Conservation (phyloP, 495 filamentous ascomycete genomes). For the Cercophora scortea region DNA sequence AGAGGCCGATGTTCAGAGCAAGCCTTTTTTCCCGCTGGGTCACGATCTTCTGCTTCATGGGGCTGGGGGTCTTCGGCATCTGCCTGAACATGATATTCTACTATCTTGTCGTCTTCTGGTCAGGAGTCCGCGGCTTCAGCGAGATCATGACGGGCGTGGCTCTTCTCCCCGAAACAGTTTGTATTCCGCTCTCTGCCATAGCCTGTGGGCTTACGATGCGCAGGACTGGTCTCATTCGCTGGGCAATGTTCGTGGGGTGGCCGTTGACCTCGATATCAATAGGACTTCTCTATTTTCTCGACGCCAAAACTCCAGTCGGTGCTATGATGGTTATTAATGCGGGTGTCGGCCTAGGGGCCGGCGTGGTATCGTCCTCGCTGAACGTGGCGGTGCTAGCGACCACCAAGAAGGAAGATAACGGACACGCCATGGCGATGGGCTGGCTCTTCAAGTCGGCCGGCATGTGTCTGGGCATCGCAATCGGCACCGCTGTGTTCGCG, state of each 20-base stretch:
- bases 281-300: constrained; percentile 45
- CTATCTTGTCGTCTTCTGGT: constrained; percentile 61
- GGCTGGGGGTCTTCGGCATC: constrained; percentile 42
- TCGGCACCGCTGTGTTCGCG: constrained; percentile 52
- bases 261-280: constrained; percentile 34
- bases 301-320: constrained; percentile 33
- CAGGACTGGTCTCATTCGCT: constrained; percentile 36
- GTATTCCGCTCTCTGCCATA: constrained; percentile 36
- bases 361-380: constrained; percentile 45
- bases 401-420: constrained; percentile 36
- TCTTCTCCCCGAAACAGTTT: constrained; percentile 48
- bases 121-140: constrained; percentile 51
- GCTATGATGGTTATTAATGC: constrained; percentile 48
- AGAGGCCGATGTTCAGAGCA: constrained; percentile 40
- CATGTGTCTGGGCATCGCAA: constrained; percentile 38
- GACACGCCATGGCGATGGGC: constrained; percentile 51
- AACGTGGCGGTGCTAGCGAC: constrained; percentile 42
- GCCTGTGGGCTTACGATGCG: constrained; percentile 44
- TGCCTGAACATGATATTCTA: constrained; percentile 44
- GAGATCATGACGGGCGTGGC: constrained; percentile 55
- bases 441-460: constrained; percentile 54
- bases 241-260: constrained; percentile 52
- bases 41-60: constrained; percentile 27
- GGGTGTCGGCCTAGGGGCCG: constrained; percentile 45
- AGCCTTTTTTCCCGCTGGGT: constrained; percentile 37